Evolutionary conservation across 495 filamentous ascomycete species (phyloP).

Genomic region (Penicillium paxilli): DNA sequence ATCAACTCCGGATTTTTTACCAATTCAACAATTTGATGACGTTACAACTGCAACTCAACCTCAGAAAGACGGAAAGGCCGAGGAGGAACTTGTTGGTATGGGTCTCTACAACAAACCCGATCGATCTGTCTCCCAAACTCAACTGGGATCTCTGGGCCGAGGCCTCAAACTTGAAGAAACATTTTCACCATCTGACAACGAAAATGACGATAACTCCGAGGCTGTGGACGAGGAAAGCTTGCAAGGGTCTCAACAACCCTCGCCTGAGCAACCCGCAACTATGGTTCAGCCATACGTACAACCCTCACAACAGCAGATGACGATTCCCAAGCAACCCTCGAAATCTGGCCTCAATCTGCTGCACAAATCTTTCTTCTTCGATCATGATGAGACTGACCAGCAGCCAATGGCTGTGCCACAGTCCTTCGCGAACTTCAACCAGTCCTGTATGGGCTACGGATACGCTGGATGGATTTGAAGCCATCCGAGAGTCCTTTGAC

Average conservation of each 20-base stretch:
- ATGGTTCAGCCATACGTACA: constrained; percentile 13
- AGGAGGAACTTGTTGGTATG: constrained; percentile 78
- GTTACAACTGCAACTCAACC: constrained; percentile 11
- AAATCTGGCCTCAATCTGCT: constrained; percentile 37
- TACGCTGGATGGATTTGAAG: constrained; percentile 41
- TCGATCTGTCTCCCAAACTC: constrained; percentile 47
- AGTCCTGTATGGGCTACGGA: constrained; percentile 42
- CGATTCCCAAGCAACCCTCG: constrained; percentile 26
- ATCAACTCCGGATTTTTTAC: constrained; percentile 61
- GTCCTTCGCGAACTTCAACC: constrained; percentile 30
- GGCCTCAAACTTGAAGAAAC: constrained; percentile 83
- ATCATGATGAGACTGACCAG: constrained; percentile 38
- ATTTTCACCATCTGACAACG: constrained; percentile 72
- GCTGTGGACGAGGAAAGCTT: constrained; percentile 40
- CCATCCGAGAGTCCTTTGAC: neutral
- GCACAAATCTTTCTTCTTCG: constrained; percentile 51
- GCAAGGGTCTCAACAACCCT: constrained; percentile 7
- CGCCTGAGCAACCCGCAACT: constrained; percentile 2
- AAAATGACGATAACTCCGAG: constrained; percentile 54
- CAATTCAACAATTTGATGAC: constrained; percentile 45
- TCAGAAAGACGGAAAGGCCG: constrained; percentile 38
- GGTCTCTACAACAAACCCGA: constrained; percentile 75
- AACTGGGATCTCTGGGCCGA: constrained; percentile 54
- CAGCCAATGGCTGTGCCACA: constrained; percentile 26
- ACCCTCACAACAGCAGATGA: constrained; percentile 12